Conservation (phyloP, 345 rosid species). For the Citrus glauca region DNA sequence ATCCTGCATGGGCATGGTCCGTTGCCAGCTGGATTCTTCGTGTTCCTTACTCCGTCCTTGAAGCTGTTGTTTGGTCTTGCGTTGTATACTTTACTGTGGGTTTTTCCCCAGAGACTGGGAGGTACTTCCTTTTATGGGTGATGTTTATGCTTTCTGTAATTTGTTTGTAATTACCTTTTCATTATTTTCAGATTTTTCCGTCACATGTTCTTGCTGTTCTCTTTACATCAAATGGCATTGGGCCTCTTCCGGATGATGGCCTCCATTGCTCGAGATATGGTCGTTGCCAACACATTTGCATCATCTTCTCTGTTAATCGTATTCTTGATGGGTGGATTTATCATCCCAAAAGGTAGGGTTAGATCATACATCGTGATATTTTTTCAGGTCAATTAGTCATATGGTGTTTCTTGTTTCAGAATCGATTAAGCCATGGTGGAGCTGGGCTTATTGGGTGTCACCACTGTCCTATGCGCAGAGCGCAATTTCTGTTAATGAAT, state of each 20-base stretch:
- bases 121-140: conserved; percentile 30
- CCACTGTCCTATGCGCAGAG: conserved; percentile 79
- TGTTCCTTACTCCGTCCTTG: conserved; percentile 78
- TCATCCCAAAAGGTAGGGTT: conserved; percentile 70
- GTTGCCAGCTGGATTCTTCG: conserved; percentile 73
- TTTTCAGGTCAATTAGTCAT: background rate
- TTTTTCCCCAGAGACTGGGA: conserved; percentile 67
- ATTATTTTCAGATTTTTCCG: conserved; percentile 68
- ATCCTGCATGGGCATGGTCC: conserved; percentile 96
- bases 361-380: background rate
- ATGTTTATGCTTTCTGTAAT: background rate
- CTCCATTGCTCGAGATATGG: conserved; percentile 76
- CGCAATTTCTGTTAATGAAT: conserved; percentile 81
- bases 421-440: conserved; percentile 79
- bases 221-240: conserved; percentile 88
- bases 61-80: conserved; percentile 81
- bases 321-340: conserved; percentile 85
- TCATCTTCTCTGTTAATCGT: conserved; percentile 57
- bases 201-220: conserved; percentile 64
- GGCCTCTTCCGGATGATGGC: conserved; percentile 84
- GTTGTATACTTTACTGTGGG: conserved; percentile 84
- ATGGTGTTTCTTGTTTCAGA: conserved; percentile 33
- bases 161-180: conserved; percentile 5
- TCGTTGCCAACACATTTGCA: conserved; percentile 84
- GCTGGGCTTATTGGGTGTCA: conserved; percentile 92